Conservation (phyloP, 257 asterid species). For the Nicotiana knightiana region DNA sequence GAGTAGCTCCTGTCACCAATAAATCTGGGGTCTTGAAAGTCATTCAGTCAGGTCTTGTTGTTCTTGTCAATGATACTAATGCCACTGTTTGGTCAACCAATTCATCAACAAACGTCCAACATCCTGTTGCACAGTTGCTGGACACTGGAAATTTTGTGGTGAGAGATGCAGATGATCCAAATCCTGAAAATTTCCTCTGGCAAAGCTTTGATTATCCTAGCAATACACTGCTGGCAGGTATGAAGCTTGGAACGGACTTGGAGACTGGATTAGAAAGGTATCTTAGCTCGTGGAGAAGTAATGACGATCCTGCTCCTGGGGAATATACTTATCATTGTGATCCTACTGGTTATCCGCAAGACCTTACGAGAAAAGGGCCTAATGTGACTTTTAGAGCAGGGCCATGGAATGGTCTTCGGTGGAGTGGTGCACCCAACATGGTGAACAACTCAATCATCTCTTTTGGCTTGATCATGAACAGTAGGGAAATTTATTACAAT, state of each 20-base stretch:
- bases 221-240: constrained; percentile 40
- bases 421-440: constrained; percentile 24
- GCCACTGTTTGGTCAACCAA: constrained; percentile 37
- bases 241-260: constrained; percentile 41
- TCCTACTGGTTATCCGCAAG: constrained; percentile 32
- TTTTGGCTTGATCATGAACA: constrained; percentile 6
- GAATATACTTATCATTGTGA: constrained; percentile 22
- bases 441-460: constrained; percentile 6
- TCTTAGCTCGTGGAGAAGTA: constrained; percentile 33
- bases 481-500: constrained; percentile 18
- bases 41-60: constrained; percentile 19
- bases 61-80: constrained; percentile 20
- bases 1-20: constrained; percentile 18
- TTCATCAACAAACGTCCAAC: constrained; percentile 11
- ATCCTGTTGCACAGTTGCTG: constrained; percentile 34
- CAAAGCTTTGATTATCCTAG: constrained; percentile 50
- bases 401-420: constrained; percentile 38
- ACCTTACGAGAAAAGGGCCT: neutral
- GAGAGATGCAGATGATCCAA: constrained; percentile 22
- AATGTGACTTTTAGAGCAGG: constrained; percentile 17
- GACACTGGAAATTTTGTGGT: constrained; percentile 48
- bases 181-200: constrained; percentile 31
- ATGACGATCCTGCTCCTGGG: constrained; percentile 38
- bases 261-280: constrained; percentile 21
- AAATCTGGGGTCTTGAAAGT: constrained; percentile 25